These are phyloP conservation scores for Brassica juncea DNA, from an alignment of 345 rosid genomes.

Conservation along the genomic window DNA sequence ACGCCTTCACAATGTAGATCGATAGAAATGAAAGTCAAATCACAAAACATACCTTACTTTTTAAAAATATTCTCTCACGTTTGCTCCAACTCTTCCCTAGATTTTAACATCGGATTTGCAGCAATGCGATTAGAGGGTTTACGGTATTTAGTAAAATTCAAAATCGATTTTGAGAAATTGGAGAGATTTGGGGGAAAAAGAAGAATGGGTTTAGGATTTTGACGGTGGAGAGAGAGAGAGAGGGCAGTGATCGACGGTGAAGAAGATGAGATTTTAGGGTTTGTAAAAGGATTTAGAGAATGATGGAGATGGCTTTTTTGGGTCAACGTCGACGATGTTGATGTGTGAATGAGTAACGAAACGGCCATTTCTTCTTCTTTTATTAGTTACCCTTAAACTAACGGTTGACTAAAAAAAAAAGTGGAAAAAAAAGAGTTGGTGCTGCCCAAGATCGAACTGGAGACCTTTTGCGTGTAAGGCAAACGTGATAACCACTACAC, in stretches of 20 bases:
- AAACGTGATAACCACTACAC: not conserved
- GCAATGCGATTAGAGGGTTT: slow-evolving; percentile 8
- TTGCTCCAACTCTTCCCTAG: not conserved
- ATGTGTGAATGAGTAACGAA: not conserved
- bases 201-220: slow-evolving; percentile 5
- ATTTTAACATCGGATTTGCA: not conserved
- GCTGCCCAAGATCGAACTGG: slow-evolving; percentile 29
- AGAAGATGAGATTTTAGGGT: slow-evolving; percentile 32
- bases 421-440: not conserved
- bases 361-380: slow-evolving; percentile 4
- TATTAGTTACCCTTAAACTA: not conserved
- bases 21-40: slow-evolving; percentile 22
- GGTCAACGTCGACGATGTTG: slow-evolving; percentile 32
- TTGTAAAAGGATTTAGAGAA: slow-evolving; percentile 16
- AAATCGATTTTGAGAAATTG: slow-evolving; percentile 9
- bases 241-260: slow-evolving; percentile 13
- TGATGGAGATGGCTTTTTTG: slow-evolving; percentile 17
- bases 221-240: slow-evolving; percentile 7
- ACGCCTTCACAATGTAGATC: slow-evolving; percentile 15
- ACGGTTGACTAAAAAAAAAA: not conserved
- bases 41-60: slow-evolving; percentile 10
- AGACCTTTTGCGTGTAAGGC: not conserved
- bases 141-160: not conserved
- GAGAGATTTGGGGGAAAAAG: not conserved
- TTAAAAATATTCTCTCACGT: not conserved